Percentiles rank a stretch among this genome's conserved stretches.
phyloP scores from a whole-genome alignment of 176 grass and related monocot genomes.

The Tuctoria greenei region DNA sequence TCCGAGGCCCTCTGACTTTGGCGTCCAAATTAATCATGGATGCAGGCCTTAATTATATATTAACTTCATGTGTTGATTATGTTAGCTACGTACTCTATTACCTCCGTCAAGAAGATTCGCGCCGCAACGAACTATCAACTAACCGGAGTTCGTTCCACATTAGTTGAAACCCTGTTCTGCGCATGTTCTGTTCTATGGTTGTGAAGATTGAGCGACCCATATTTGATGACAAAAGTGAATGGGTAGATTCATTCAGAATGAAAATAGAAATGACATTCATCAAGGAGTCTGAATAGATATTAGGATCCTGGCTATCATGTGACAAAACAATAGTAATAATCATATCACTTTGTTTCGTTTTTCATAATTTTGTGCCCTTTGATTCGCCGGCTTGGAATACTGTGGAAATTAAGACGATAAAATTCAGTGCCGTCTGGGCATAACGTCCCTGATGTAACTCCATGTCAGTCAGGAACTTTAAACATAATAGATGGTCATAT shows the following conservation, averaged over 20 bases:
- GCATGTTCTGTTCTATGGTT: constrained; percentile 37
- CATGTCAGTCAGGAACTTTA: too few species aligned
- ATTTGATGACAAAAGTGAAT: not conserved
- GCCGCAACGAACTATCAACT: not conserved
- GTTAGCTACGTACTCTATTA: not conserved
- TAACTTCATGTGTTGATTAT: not conserved
- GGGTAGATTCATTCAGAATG: not conserved
- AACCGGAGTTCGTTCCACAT: constrained; percentile 7
- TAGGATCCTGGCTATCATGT: not conserved
- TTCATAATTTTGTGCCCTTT: not conserved
- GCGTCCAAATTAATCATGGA: not conserved
- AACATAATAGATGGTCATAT: too few species aligned
- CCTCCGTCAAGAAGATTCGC: not conserved
- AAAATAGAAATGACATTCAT: not conserved
- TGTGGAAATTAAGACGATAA: too few species aligned
- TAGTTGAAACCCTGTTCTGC: constrained; percentile 7
- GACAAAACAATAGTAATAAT: not conserved
- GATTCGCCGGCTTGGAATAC: not conserved
- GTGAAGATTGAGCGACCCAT: not conserved
- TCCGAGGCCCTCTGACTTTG: constrained; percentile 17
- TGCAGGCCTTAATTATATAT: not conserved
- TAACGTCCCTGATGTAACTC: too few species aligned
- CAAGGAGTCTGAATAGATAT: not conserved
- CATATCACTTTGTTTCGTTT: not conserved
- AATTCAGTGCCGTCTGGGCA: too few species aligned